Conservation (phyloP, 2,329 filamentous ascomycete species). For the Zymoseptoria pseudotritici region DNA sequence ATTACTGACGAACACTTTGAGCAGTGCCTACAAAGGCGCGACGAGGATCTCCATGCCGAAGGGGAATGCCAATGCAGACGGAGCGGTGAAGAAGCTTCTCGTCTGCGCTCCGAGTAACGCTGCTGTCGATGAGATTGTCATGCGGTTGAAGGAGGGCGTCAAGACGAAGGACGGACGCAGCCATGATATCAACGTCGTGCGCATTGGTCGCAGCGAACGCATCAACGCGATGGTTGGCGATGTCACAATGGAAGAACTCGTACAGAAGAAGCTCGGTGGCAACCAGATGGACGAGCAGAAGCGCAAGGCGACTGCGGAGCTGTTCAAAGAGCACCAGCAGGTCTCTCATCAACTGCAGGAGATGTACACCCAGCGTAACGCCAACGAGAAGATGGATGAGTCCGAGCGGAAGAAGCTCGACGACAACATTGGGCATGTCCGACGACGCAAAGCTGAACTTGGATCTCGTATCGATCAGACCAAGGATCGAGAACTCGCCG, state of each 20-base stretch:
- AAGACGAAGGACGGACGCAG: conserved; percentile 65
- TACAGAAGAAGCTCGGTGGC: conserved; percentile 60
- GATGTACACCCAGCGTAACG: conserved; percentile 60
- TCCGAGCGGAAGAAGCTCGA: conserved; percentile 58
- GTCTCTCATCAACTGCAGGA: conserved; percentile 60
- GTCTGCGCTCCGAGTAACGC: conserved; percentile 99
- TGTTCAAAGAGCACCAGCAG: conserved; percentile 62
- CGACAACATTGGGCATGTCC: conserved; percentile 69
- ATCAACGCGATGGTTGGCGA: conserved; percentile 86
- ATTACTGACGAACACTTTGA: conserved; percentile 58
- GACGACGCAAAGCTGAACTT: conserved; percentile 66
- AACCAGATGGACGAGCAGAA: conserved; percentile 31
- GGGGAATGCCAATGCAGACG: conserved; percentile 18
- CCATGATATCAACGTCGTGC: conserved; percentile 77
- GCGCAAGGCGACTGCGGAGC: conserved; percentile 50
- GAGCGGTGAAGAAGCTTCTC: conserved; percentile 72
- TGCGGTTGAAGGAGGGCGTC: conserved; percentile 82
- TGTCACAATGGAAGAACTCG: conserved; percentile 87
- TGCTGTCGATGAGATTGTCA: conserved; percentile 89
- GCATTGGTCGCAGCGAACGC: conserved; percentile 81
- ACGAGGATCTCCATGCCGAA: conserved; percentile 32
- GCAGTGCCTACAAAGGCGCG: conserved; percentile 32
- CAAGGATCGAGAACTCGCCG: conserved; percentile 77
- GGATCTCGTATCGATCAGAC: conserved; percentile 79
- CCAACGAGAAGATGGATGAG: conserved; percentile 20